Evolutionary conservation across 352 stramenopile genomes (phyloP).

Genomic region (Pythium rhizo-oryzae): DNA sequence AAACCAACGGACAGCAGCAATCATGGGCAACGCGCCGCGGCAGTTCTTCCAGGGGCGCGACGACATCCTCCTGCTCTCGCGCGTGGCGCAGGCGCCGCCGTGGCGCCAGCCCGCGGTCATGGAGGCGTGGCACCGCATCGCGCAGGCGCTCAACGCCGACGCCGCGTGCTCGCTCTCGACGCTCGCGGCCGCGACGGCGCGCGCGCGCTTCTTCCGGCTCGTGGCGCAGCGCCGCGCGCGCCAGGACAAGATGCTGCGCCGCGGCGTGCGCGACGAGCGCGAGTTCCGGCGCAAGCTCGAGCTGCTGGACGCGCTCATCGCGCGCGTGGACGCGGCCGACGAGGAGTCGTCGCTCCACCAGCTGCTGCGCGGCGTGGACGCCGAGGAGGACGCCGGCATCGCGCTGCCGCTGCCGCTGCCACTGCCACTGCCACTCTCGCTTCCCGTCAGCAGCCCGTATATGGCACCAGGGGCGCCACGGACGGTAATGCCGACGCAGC

Average conservation of each 20-base stretch:
- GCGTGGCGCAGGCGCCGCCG: constrained; percentile 17
- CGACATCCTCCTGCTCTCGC: constrained; percentile 23
- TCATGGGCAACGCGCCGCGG: too few relatives aligned
- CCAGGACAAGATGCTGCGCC: constrained; percentile 25
- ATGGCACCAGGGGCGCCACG: background rate
- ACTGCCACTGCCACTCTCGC: background rate
- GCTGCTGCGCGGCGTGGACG: constrained; percentile 11
- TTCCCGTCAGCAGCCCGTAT: background rate
- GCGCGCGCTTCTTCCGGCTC: constrained; percentile 25
- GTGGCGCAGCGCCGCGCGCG: constrained; percentile 24
- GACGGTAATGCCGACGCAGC: too few relatives aligned
- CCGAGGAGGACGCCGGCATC: background rate
- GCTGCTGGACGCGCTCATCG: constrained; percentile 22
- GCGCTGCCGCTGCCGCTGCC: too few relatives aligned
- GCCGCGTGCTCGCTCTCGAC: constrained; percentile 6
- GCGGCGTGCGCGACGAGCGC: background rate
- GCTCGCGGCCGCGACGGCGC: constrained; percentile 2
- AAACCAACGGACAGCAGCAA: too few relatives aligned
- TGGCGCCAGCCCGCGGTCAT: constrained; percentile 25
- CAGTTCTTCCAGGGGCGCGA: constrained; percentile 21
- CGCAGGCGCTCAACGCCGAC: constrained; percentile 21
- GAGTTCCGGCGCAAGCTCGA: constrained; percentile 20
- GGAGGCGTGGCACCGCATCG: constrained; percentile 25
- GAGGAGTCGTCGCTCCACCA: constrained; percentile 15
- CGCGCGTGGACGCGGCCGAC: constrained; percentile 18